Conservation (phyloP, 1,139 yeast species). For the Pichia kudriavzevii region DNA sequence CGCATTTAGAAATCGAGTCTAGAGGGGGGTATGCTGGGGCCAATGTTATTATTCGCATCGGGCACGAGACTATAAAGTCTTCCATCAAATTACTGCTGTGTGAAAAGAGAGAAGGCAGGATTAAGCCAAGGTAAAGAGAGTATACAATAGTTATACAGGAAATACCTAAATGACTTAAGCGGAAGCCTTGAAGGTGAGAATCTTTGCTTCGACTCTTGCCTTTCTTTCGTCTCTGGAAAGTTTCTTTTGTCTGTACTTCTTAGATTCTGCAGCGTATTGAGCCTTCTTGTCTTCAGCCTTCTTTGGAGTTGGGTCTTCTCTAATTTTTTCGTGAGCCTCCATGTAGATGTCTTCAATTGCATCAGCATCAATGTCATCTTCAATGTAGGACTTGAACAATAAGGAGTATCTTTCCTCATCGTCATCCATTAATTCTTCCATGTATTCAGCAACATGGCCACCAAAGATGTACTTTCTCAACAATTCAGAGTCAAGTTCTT, state of each 20-base stretch:
- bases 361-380: conserved; percentile 96
- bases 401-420: conserved; percentile 99
- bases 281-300: conserved; percentile 94
- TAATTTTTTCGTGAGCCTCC: conserved; percentile 91
- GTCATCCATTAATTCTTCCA: conserved; percentile 99
- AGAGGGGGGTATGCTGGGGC: no score
- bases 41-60: no score
- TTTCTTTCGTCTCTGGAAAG: conserved; percentile 88
- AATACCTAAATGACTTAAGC: conserved; percentile 14
- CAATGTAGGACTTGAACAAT: conserved; percentile 94
- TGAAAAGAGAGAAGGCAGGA: no score
- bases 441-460: conserved; percentile 99
- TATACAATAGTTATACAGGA: no score
- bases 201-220: conserved; percentile 85
- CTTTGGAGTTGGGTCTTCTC: conserved; percentile 91
- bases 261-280: conserved; percentile 95
- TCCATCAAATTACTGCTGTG: no score
- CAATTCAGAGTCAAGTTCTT: conserved; percentile 95
- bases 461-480: conserved; percentile 94
- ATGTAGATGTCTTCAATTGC: conserved; percentile 92
- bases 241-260: conserved; percentile 84
- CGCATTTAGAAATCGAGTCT: no score
- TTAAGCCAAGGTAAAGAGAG: no score
- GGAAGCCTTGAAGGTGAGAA: conserved; percentile 68
- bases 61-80: no score